Evolutionary conservation across 2,329 filamentous ascomycete genomes (phyloP).

Genomic region (Xylariaceae sp.): DNA sequence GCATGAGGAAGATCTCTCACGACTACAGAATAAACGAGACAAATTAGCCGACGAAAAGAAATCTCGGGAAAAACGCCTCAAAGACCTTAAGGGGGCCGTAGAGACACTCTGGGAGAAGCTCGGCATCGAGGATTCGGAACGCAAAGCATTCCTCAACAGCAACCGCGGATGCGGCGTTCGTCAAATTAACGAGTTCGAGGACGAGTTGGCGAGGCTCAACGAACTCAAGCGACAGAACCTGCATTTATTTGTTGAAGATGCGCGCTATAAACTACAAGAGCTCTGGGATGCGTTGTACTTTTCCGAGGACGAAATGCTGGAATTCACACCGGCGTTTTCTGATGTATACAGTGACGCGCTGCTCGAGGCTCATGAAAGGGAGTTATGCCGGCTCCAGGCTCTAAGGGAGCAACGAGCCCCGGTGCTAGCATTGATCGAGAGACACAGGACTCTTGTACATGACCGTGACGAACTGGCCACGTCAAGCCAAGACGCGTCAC

Average conservation of each 20-base stretch:
- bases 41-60: slow-evolving; percentile 87
- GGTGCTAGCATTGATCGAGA: slow-evolving; percentile 76
- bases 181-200: slow-evolving; percentile 93
- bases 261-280: slow-evolving; percentile 83
- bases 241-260: slow-evolving; percentile 93
- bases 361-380: slow-evolving; percentile 88
- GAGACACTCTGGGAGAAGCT: slow-evolving; percentile 86
- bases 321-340: slow-evolving; percentile 94
- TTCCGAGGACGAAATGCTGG: slow-evolving; percentile 97
- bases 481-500: slow-evolving; percentile 91
- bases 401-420: slow-evolving; percentile 85
- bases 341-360: slow-evolving; percentile 96
- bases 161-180: slow-evolving; percentile 89
- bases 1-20: slow-evolving; percentile 76
- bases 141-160: slow-evolving; percentile 76
- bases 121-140: slow-evolving; percentile 74
- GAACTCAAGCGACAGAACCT: slow-evolving; percentile 94
- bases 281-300: slow-evolving; percentile 94
- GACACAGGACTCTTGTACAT: slow-evolving; percentile 73
- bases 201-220: slow-evolving; percentile 79
- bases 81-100: slow-evolving; percentile 72
- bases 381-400: slow-evolving; percentile 75
- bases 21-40: slow-evolving; percentile 70
- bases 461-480: slow-evolving; percentile 84
- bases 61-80: slow-evolving; percentile 69